Evolutionary conservation across 441 rosid species (phyloP).

Genomic region (Biscutella laevigata): DNA sequence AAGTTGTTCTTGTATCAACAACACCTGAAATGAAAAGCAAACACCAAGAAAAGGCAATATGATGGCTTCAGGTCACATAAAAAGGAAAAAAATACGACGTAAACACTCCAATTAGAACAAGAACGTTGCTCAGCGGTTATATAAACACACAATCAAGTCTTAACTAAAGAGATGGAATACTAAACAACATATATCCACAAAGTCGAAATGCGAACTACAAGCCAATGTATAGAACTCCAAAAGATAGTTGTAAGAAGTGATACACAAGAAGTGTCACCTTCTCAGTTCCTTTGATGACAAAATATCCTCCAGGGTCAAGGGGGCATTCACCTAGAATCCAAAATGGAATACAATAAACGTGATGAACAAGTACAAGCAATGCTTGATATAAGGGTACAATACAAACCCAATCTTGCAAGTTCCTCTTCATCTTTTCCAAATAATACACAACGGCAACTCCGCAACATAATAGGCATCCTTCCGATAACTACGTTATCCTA

Average conservation of each 20-base stretch:
- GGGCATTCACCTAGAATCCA: slow-evolving; percentile 81
- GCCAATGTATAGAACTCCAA: slow-evolving; percentile 7
- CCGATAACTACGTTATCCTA: slow-evolving; percentile 67
- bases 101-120: background rate
- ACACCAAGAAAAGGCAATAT: slow-evolving; percentile 3
- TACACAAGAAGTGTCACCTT: slow-evolving; percentile 41
- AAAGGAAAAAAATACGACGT: slow-evolving; percentile 4
- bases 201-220: background rate
- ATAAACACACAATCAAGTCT: background rate
- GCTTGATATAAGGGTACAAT: slow-evolving; percentile 19
- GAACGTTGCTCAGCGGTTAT: background rate
- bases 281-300: slow-evolving; percentile 80
- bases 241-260: background rate
- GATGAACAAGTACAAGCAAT: background rate
- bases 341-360: slow-evolving; percentile 14
- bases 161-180: slow-evolving; percentile 1
- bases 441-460: slow-evolving; percentile 69
- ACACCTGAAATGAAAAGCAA: slow-evolving; percentile 51
- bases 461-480: slow-evolving; percentile 88
- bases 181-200: slow-evolving; percentile 3
- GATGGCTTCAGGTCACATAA: background rate
- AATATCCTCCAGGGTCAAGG: slow-evolving; percentile 95
- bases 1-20: slow-evolving; percentile 91
- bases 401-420: slow-evolving; percentile 78
- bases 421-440: slow-evolving; percentile 84